Evolutionary conservation across 306 rosid species (phyloP), one percentile per base, ranked within the genome.

Genomic region (Casuarina equisetifolia): DNA sequence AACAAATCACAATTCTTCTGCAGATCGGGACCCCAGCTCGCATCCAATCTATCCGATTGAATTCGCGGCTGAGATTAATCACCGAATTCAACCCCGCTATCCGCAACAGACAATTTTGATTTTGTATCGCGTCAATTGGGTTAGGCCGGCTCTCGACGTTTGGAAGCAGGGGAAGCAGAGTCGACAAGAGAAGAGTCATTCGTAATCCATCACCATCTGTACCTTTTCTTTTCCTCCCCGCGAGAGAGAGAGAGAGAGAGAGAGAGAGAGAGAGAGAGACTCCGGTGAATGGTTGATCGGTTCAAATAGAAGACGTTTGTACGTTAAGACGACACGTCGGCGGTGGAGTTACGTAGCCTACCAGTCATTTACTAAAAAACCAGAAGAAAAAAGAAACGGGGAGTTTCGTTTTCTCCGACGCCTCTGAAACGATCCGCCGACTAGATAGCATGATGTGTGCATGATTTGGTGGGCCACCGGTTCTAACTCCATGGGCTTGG

Each of bases 401-500:
- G 32, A 25, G 86, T 75, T 87, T 32, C 38, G 20, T 50, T 71
- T 54, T 42, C 13, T 36, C 53, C 16, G 9, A 58, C 15, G 0
- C 46, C 9, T 10, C 38, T 68, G 45, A 0, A 0, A 25, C 4
- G 68, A 68, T 25, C 32, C 32, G 32, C 76, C 3, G 15, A 32
- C 11, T 0, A 1, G 75, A 88, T 25, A 25, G 32, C 32, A 25
- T 88, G 48, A 91, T 89, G 84, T 57, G 72, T 13, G 72, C 77
- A 74, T 84, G 82, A 88, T 90, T 92, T 75, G 69, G 97, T 92
- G 95, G 96, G 91, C 78, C 52, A 75, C 64, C 2, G 16, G 16
- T 77, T 16, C 42, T 54, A 15, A 16, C 35, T 67, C 74, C 17
- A 79, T 86, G 94, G 92, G 91, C 87, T 74, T 88, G 79, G 85